Conservation (phyloP, 139 green algal genomes). For the Eudorina sp. region DNA sequence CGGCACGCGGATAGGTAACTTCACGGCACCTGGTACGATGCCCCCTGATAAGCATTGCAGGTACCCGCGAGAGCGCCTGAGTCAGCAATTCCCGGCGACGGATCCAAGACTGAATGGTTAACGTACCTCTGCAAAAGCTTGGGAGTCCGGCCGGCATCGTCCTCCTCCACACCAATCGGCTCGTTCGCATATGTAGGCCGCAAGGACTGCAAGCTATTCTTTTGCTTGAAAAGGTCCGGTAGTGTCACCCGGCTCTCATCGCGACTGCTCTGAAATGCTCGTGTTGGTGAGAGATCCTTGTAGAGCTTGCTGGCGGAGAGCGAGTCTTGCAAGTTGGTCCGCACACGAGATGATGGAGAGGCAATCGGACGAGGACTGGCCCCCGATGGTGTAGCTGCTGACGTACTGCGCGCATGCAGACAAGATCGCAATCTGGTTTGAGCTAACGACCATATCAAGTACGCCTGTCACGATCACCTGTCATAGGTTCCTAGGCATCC, state of each 20-base stretch:
- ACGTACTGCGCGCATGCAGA: constrained; percentile 9
- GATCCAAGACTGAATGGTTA: too few species aligned
- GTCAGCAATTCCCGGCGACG: too few species aligned
- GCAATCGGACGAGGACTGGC: constrained; percentile 1
- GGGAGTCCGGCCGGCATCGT: constrained; percentile 27
- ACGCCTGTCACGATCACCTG: too few species aligned
- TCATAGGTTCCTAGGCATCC: too few species aligned
- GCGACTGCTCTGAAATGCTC: neutral
- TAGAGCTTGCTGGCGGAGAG: constrained; percentile 45
- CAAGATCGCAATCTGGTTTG: too few species aligned
- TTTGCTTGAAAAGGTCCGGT: constrained; percentile 53
- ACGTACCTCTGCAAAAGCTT: constrained; percentile 50
- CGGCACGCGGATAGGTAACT: too few species aligned
- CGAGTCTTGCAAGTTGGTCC: constrained; percentile 31
- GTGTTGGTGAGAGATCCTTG: constrained; percentile 33
- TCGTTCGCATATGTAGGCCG: constrained; percentile 44
- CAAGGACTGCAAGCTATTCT: constrained; percentile 27
- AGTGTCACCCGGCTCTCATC: constrained; percentile 29
- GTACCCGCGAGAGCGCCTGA: too few species aligned
- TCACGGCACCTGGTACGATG: too few species aligned
- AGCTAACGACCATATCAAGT: too few species aligned
- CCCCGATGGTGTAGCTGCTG: neutral
- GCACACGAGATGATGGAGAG: constrained; percentile 21
- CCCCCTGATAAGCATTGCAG: too few species aligned
- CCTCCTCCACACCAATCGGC: neutral